phyloP scores from a whole-genome alignment of 1,139 yeast species.

The Schizosaccharomyces versatilis region DNA sequence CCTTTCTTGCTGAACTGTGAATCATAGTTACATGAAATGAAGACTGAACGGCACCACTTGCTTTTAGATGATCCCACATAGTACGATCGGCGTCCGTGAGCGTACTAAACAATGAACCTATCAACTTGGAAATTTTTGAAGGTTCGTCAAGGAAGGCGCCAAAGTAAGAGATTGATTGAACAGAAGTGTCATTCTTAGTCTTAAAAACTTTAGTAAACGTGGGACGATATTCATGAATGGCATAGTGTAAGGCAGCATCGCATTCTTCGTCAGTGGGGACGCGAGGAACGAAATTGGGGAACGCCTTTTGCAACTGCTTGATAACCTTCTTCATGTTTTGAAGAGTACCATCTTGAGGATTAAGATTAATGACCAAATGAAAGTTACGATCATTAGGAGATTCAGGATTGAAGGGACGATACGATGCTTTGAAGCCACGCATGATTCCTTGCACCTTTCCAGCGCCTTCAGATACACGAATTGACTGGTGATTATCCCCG shows the following conservation, averaged over 20 bases:
- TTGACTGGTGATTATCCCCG: slow-evolving; percentile 82
- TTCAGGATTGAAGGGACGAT: slow-evolving; percentile 26
- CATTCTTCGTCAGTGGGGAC: slow-evolving; percentile 27
- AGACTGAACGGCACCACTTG: slow-evolving; percentile 26
- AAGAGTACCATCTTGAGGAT: slow-evolving; percentile 31
- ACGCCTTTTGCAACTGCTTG: slow-evolving; percentile 21
- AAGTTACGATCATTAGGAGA: slow-evolving; percentile 44
- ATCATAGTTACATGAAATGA: slow-evolving; percentile 62
- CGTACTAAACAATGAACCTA: too few relatives aligned
- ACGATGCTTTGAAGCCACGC: slow-evolving; percentile 50
- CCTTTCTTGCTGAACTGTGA: slow-evolving; percentile 23
- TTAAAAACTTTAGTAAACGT: slow-evolving; percentile 11
- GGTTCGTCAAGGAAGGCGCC: slow-evolving; percentile 16
- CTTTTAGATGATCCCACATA: slow-evolving; percentile 19
- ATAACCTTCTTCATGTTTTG: slow-evolving; percentile 31
- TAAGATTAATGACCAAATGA: slow-evolving; percentile 39
- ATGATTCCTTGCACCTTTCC: slow-evolving; percentile 36
- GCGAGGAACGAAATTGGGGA: slow-evolving; percentile 27
- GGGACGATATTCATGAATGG: slow-evolving; percentile 19
- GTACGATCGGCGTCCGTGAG: neutral
- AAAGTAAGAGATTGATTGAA: slow-evolving; percentile 20
- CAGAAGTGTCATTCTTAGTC: neutral
- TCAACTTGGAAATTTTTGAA: neutral
- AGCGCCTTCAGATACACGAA: slow-evolving; percentile 30
- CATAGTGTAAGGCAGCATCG: slow-evolving; percentile 25